These are phyloP conservation scores for Pterulicium gracile DNA, from an alignment of 1,284 basidiomycete species.

Conservation along the genomic window DNA sequence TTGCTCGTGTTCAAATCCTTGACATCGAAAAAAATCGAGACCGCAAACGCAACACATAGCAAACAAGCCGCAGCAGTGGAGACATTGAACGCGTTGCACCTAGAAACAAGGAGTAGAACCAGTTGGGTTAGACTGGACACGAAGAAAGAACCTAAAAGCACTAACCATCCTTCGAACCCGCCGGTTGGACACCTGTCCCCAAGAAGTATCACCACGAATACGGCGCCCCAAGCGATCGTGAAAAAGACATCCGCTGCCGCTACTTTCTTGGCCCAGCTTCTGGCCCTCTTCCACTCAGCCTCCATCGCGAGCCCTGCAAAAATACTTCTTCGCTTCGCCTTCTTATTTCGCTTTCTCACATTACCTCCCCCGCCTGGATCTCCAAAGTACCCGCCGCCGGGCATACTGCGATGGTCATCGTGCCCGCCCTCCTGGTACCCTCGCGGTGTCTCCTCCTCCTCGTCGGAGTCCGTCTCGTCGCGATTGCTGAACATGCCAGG, in stretches of 20 bases:
- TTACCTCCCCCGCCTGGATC: slow-evolving; percentile 10
- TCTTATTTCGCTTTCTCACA: slow-evolving; percentile 9
- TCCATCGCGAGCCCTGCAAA: slow-evolving; percentile 56
- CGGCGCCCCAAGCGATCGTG: slow-evolving; percentile 45
- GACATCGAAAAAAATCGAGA: slow-evolving; percentile 52
- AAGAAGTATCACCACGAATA: slow-evolving; percentile 47
- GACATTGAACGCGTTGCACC: slow-evolving; percentile 62
- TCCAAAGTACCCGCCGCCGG: slow-evolving; percentile 15
- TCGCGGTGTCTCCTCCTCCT: slow-evolving; percentile 15
- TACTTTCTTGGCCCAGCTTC: slow-evolving; percentile 41
- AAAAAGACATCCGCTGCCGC: slow-evolving; percentile 36
- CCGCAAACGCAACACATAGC: slow-evolving; percentile 39
- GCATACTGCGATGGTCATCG: slow-evolving; percentile 19
- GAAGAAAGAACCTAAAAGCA: slow-evolving; percentile 11
- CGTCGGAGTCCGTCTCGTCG: slow-evolving; percentile 24
- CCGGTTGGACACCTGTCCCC: slow-evolving; percentile 55
- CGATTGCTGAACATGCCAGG: slow-evolving; percentile 40
- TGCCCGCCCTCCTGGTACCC: background rate
- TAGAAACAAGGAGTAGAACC: slow-evolving; percentile 15
- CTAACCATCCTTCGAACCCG: slow-evolving; percentile 51
- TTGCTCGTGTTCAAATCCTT: slow-evolving; percentile 54
- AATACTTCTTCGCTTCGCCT: slow-evolving; percentile 33
- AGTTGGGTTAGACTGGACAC: slow-evolving; percentile 2
- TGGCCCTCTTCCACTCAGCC: slow-evolving; percentile 45
- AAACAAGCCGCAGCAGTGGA: slow-evolving; percentile 51